Conservation (phyloP, 2,329 filamentous ascomycete genomes). For the Paracoccidioides brasiliensis region DNA sequence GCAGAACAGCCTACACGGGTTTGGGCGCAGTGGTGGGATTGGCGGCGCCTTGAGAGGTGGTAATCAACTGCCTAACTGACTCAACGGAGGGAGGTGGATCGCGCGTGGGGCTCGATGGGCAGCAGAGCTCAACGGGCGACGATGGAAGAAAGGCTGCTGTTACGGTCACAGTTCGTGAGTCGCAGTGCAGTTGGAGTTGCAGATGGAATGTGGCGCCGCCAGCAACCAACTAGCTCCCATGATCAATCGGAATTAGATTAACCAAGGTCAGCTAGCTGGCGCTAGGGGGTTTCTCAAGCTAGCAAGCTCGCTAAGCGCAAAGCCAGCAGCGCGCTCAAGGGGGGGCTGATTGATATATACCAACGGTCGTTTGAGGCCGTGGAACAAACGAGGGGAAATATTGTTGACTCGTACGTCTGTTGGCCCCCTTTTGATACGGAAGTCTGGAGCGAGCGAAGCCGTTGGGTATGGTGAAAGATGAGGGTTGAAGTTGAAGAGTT, state of each 20-base stretch:
- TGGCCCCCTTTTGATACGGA: no score
- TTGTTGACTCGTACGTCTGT: no score
- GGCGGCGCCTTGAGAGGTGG: no score
- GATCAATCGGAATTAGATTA: background rate
- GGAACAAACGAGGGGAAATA: no score
- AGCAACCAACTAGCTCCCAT: background rate
- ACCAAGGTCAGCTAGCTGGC: background rate
- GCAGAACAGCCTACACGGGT: no score
- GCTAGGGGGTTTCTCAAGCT: background rate
- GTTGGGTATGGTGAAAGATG: no score
- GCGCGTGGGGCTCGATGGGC: background rate
- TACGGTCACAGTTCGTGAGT: constrained; percentile 6
- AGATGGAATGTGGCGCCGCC: background rate
- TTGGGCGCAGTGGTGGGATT: no score
- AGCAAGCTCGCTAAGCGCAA: background rate
- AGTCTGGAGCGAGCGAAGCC: no score
- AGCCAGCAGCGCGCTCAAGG: background rate
- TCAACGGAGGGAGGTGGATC: background rate
- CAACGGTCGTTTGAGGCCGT: no score
- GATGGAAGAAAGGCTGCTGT: background rate
- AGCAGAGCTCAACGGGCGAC: background rate
- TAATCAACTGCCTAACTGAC: background rate
- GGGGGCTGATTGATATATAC: no score
- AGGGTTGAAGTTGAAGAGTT: no score
- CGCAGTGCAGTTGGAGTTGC: constrained; percentile 1